Percentiles rank a stretch among this genome's conserved stretches.
Evolutionary conservation across 805 yeast species (phyloP).

Genomic region (Monosporozyma solicola): DNA sequence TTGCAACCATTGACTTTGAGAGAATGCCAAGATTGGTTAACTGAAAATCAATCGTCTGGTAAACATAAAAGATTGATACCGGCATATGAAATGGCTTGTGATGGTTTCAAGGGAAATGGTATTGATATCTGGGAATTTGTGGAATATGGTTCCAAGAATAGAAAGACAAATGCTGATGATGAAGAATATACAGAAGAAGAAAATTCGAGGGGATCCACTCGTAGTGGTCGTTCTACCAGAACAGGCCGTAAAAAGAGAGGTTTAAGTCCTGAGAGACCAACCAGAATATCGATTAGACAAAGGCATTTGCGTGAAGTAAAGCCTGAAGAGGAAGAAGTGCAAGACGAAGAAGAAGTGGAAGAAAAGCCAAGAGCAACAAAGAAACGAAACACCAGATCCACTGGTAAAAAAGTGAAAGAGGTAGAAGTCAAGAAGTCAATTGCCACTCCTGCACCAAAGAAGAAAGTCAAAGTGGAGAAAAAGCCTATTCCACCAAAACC

Average conservation of each 20-base stretch:
- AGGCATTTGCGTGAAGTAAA: slow-evolving; percentile 2
- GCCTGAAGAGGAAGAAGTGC: slow-evolving; percentile 12
- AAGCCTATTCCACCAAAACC: slow-evolving; percentile 5
- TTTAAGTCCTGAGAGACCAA: background rate
- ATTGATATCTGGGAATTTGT: slow-evolving; percentile 29
- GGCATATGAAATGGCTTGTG: slow-evolving; percentile 44
- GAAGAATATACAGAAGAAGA: slow-evolving; percentile 27
- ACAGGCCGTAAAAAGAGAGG: slow-evolving; percentile 15
- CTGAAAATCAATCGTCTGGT: slow-evolving; percentile 34
- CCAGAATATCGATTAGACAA: slow-evolving; percentile 14
- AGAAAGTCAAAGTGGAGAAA: slow-evolving; percentile 8
- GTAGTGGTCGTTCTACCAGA: slow-evolving; percentile 5
- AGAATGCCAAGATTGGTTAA: slow-evolving; percentile 20
- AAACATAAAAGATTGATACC: slow-evolving; percentile 38
- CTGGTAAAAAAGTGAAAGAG: slow-evolving; percentile 2
- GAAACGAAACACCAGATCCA: slow-evolving; percentile 10
- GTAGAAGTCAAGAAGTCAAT: slow-evolving; percentile 5
- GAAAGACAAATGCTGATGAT: slow-evolving; percentile 25
- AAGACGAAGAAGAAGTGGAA: slow-evolving; percentile 10
- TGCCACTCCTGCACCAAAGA: background rate
- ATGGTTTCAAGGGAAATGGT: slow-evolving; percentile 16
- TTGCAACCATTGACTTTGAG: slow-evolving; percentile 14
- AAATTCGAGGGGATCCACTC: slow-evolving; percentile 14
- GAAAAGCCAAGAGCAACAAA: slow-evolving; percentile 3
- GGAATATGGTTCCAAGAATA: slow-evolving; percentile 29